Evolutionary conservation across 306 rosid genomes (phyloP), one percentile per base, ranked within the genome.

Genomic region (Trifolium pratense): DNA sequence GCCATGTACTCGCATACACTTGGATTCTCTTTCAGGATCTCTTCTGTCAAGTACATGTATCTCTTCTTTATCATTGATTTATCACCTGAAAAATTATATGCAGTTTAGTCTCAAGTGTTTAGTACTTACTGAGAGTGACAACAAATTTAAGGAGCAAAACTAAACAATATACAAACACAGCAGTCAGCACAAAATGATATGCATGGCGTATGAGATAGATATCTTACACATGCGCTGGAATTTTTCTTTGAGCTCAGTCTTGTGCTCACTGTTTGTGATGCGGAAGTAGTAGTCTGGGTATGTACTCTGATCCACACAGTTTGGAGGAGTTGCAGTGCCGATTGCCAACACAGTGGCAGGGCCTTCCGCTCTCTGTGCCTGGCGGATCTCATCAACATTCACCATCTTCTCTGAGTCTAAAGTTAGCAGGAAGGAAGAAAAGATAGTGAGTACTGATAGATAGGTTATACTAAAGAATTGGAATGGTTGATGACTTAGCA

Each of bases 301-400:
- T 0, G 82, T 29, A 64, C 83, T 80, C 29, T 88, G 92, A 0
- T 82, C 81, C 0, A 88, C 75, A 5, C 90, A 86, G 43, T 86
- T 88, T 3, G 84, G 61, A 1, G 90, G 93, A 34, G 79, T 84
- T 0, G 93, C 83, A 0, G 86, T 88, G 40, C 90, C 90, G 5
- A 88, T 88, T 7, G 90, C 92, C 68, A 88, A n/a, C 7, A 86
- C 75, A 0, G 88, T 82, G 56, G 90, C 92, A 1, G 92, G 84
- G 7, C 92, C 92, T 62, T 88, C 87, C 0, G 92, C 92, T 48
- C 86, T 18, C 5, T 88, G 92, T 63, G 86, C 84, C 71, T 73
- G 78, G 58, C 92, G 86, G 34, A 86, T 85, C 51, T 88, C 92
- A 21, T 75, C 79, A 11, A 88, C 75, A n/a, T n/a, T n/a, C n/a